Evolutionary conservation across 2,329 filamentous ascomycete genomes (phyloP).

Genomic region (Calonectria ilicicola): DNA sequence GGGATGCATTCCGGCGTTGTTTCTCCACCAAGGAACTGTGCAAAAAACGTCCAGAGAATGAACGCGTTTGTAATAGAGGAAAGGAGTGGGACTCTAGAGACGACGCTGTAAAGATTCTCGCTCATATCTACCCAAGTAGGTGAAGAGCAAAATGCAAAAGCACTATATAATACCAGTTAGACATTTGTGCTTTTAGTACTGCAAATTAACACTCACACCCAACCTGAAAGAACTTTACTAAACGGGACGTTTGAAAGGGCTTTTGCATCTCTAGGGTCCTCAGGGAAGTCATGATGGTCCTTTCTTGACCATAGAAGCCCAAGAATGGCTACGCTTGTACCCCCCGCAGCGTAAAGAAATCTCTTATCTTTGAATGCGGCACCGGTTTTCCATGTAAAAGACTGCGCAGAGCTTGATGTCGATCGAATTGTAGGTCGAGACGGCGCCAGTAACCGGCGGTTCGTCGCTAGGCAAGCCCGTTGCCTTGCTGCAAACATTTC

Average conservation of each 20-base stretch:
- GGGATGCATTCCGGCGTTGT: conserved; percentile 29
- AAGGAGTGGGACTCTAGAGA: conserved; percentile 32
- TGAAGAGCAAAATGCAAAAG: conserved; percentile 37
- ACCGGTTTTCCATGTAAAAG: neutral
- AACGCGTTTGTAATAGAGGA: conserved; percentile 29
- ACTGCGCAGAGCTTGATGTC: neutral
- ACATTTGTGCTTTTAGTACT: too few relatives aligned
- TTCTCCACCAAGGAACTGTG: conserved; percentile 33
- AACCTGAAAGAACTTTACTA: neutral
- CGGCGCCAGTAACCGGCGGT: neutral
- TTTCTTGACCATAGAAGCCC: neutral
- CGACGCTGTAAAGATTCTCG: conserved; percentile 27
- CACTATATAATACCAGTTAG: neutral
- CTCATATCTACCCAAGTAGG: conserved; percentile 35
- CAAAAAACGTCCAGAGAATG: conserved; percentile 33
- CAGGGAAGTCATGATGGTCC: neutral
- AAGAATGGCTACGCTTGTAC: neutral
- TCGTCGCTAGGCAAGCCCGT: neutral
- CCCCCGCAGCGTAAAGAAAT: neutral
- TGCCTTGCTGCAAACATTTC: neutral
- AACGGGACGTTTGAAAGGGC: neutral
- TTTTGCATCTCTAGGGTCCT: neutral
- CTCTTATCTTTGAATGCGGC: neutral
- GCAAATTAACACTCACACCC: neutral
- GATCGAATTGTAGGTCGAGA: neutral